Evolutionary conservation across 2,329 filamentous ascomycete genomes (phyloP).

Genomic region (Parafenestella ontariensis): DNA sequence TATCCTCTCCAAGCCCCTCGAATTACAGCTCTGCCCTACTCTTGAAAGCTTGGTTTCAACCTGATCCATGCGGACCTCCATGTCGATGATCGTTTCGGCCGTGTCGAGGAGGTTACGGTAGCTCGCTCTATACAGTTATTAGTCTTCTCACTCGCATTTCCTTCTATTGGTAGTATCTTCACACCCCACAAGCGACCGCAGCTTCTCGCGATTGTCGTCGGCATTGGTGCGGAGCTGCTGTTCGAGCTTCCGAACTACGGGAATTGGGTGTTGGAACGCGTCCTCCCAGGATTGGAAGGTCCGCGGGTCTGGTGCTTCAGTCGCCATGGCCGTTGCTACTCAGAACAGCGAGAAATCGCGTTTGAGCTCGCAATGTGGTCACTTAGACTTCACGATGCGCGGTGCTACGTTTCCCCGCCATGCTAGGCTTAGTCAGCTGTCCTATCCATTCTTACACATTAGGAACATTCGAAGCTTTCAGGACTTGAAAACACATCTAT

Average conservation of each 20-base stretch:
- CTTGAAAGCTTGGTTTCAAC: slow-evolving; percentile 74
- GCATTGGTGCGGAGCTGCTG: slow-evolving; percentile 69
- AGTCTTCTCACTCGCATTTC: slow-evolving; percentile 4
- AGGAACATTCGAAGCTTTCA: background rate
- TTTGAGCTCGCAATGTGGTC: background rate
- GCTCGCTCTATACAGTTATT: slow-evolving; percentile 57
- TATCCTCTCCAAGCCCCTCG: slow-evolving; percentile 72
- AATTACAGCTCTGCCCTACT: slow-evolving; percentile 80
- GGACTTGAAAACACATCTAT: background rate
- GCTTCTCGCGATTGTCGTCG: slow-evolving; percentile 69
- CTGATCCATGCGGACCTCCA: slow-evolving; percentile 78
- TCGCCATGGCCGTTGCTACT: slow-evolving; percentile 53
- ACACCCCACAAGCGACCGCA: slow-evolving; percentile 71
- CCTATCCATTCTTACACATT: background rate
- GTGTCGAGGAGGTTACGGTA: slow-evolving; percentile 92
- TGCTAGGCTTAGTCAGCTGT: slow-evolving; percentile 20
- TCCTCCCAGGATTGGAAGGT: slow-evolving; percentile 69
- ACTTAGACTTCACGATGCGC: background rate
- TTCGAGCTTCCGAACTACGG: slow-evolving; percentile 68
- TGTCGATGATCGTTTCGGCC: slow-evolving; percentile 90
- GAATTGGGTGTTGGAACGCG: slow-evolving; percentile 71
- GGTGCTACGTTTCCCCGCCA: slow-evolving; percentile 11
- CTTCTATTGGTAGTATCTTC: slow-evolving; percentile 17
- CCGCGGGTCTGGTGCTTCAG: slow-evolving; percentile 63
- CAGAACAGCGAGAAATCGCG: background rate